Percentiles rank a stretch among this genome's conserved stretches.
These are phyloP conservation scores for Ichthyophthirius multifiliis DNA, from an alignment of 169 alveolate species.

Conservation along the genomic window DNA sequence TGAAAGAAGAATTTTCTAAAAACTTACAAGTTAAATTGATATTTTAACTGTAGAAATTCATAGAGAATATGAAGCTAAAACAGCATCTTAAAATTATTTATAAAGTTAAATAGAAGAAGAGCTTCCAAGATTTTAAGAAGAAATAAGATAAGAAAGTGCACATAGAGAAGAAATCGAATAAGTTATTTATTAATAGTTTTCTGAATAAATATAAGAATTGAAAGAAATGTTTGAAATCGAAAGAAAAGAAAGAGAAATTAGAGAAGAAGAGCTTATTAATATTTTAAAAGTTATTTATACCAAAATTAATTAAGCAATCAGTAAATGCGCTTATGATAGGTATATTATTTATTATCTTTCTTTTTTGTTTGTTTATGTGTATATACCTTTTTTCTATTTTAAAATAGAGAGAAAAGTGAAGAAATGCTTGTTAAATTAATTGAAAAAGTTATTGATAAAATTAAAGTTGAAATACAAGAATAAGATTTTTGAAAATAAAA, in stretches of 20 bases:
- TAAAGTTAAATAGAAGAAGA: neutral
- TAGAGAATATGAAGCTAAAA: neutral
- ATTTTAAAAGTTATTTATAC: neutral
- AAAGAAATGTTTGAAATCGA: conserved; percentile 5
- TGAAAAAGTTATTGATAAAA: conserved; percentile 38
- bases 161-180: neutral
- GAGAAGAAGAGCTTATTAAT: neutral
- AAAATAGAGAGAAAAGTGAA: conserved; percentile 36
- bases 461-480: conserved; percentile 29
- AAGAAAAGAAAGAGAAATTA: neutral
- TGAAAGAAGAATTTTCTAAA: conserved; percentile 1
- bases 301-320: neutral
- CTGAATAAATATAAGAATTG: neutral
- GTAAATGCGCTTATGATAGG: neutral
- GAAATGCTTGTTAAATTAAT: conserved; percentile 38
- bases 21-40: neutral
- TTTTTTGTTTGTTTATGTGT: neutral
- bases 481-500: conserved; percentile 21
- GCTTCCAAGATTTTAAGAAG: neutral
- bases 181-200: neutral
- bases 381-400: neutral
- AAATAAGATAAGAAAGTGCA: neutral
- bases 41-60: neutral
- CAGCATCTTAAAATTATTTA: neutral
- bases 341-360: neutral